Base-by-base conservation (phyloP, 2,329 filamentous ascomycete species). In the Arachnomyces sp. region DNA sequence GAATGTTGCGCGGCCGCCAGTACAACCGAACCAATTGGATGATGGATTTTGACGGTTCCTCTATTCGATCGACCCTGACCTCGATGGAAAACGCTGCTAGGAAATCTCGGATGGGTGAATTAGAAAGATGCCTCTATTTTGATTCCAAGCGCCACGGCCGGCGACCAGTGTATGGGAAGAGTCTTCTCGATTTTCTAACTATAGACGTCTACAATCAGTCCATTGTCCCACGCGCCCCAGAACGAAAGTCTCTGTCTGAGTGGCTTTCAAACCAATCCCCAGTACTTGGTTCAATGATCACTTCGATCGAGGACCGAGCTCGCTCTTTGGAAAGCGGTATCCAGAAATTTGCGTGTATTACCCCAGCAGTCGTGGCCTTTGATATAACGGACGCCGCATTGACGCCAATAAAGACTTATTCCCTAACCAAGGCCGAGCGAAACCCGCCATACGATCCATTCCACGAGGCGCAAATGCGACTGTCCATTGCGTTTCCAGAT, bases 401-500 rank as follows among this genome's bases (percentile, higher is more conserved):
- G 5, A 83, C 83, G 0, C 68, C 81, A 34, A 71, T 70, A 44
- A 65, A 81, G 39, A 76, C 79, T 3, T 69, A 56, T 15, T 55
- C 60, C 28, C 51, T 64, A 37, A 60, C 57, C 11, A 56, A 52
- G 7, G 57, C 58, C 54, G 74, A 75, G 7, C 72, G 73, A 47
- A 69, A 74, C 49, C 57, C 73, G 7, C 70, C 74, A 0, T 63
- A 71, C 1, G 90, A 98, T 56, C 87, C 89, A 1, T 95, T 92
- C 73, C 92, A 98, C 51, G 87, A 94, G 63, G 79, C 90, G 11
- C 85, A 90, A 13, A 92, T 94, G 75, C 82, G 88, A 15, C 72
- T 93, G 12, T 93, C 86, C 3, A 95, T 98, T 45, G 92, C 94
- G 33, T 98, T 98, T 58, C 92, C 93, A 0, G 92, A 98, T 60